These are phyloP conservation scores for Eucalyptus paniculata DNA, from an alignment of 345 rosid genomes.

Conservation along the genomic window DNA sequence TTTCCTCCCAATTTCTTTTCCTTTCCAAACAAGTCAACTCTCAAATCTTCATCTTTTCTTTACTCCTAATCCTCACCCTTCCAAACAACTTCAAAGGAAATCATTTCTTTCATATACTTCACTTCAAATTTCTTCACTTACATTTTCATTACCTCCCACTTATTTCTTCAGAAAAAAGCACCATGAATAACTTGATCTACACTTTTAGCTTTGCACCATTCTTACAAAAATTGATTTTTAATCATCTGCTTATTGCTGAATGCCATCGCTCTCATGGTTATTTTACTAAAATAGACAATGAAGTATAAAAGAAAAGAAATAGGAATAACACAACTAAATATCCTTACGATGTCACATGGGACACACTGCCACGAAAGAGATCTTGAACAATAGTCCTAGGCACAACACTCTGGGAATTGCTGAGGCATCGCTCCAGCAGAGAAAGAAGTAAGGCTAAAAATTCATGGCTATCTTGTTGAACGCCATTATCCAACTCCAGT, in stretches of 20 bases:
- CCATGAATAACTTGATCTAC: not conserved
- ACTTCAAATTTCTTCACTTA: not conserved
- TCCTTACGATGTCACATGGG: conserved; percentile 94
- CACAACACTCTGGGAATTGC: conserved; percentile 44
- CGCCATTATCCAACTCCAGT: conserved; percentile 85
- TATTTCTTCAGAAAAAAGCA: not conserved
- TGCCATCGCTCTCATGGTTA: not conserved
- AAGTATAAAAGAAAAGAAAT: not conserved
- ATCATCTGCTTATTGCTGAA: not conserved
- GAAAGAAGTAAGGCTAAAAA: conserved; percentile 84
- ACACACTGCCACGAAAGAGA: conserved; percentile 95
- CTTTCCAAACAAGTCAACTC: not conserved
- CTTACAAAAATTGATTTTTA: not conserved
- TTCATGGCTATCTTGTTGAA: conserved; percentile 98
- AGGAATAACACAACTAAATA: not conserved
- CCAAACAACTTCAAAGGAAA: not conserved
- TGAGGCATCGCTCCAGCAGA: conserved; percentile 81
- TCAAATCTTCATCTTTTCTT: not conserved
- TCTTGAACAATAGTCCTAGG: conserved; percentile 82
- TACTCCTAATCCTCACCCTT: not conserved
- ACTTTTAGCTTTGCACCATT: not conserved
- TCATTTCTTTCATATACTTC: not conserved
- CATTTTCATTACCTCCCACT: not conserved
- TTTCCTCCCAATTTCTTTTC: not conserved
- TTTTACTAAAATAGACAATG: not conserved